Percentiles rank a stretch among this genome's conserved stretches.
phyloP scores from a whole-genome alignment of 257 asterid genomes.

The Fraxinus excelsior region DNA sequence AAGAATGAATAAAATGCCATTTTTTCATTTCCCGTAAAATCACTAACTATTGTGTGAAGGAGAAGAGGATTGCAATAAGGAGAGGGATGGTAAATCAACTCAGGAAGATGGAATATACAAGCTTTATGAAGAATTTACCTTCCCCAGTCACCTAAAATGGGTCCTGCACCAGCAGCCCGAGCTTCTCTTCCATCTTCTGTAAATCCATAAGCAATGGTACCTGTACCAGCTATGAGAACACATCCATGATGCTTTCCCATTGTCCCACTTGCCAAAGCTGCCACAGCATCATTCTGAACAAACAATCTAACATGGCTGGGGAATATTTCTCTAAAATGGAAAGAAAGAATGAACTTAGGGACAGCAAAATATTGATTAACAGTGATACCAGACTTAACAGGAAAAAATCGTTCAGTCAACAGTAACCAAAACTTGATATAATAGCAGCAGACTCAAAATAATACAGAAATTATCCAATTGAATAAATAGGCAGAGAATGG shows the following conservation, averaged over 20 bases:
- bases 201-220: slow-evolving; percentile 83
- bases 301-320: slow-evolving; percentile 67
- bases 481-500: neutral
- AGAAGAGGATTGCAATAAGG: neutral
- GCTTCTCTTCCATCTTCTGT: slow-evolving; percentile 90
- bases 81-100: neutral
- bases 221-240: slow-evolving; percentile 89
- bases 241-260: slow-evolving; percentile 91
- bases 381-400: slow-evolving; percentile 4
- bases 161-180: slow-evolving; percentile 93
- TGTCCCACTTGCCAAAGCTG: slow-evolving; percentile 88
- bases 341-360: slow-evolving; percentile 10
- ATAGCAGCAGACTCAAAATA: neutral
- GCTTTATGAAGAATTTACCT: slow-evolving; percentile 41
- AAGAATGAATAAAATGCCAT: neutral
- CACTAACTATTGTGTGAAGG: neutral
- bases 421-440: slow-evolving; percentile 1
- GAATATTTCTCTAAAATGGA: slow-evolving; percentile 64
- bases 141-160: slow-evolving; percentile 92
- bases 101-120: slow-evolving; percentile 5
- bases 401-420: neutral
- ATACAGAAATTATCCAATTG: slow-evolving; percentile 9
- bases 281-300: slow-evolving; percentile 87
- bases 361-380: neutral
- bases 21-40: neutral